These are phyloP conservation scores for Macrotyloma uniflorum DNA, from an alignment of 306 rosid genomes.

Conservation along the genomic window DNA sequence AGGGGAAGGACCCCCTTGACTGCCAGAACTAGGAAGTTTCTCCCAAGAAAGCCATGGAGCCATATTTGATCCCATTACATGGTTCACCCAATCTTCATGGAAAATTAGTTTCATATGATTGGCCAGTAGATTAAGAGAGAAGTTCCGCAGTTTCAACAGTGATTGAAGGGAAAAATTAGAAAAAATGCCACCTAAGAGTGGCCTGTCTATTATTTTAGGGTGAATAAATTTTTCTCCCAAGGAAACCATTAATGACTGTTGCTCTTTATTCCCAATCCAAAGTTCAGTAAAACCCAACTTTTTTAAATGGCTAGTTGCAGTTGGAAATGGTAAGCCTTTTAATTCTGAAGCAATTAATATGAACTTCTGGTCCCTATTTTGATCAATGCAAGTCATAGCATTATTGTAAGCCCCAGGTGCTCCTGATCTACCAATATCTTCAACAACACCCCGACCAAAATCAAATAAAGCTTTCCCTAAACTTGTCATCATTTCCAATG, in stretches of 20 bases:
- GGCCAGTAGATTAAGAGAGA: conserved; percentile 75
- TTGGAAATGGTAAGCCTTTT: conserved; percentile 91
- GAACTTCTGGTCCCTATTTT: conserved; percentile 53
- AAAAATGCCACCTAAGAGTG: conserved; percentile 66
- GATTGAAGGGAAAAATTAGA: conserved; percentile 56
- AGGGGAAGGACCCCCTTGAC: conserved; percentile 87
- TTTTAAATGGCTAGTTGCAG: conserved; percentile 68
- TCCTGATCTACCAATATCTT: conserved; percentile 87
- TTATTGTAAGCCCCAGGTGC: conserved; percentile 60
- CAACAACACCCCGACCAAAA: conserved; percentile 96
- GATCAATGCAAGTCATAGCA: conserved; percentile 48
- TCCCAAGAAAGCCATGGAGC: conserved; percentile 99
- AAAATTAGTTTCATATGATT: conserved; percentile 77
- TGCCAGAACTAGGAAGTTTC: conserved; percentile 61
- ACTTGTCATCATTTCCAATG: conserved; percentile 96
- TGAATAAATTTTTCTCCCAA: conserved; percentile 85
- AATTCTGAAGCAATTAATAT: conserved; percentile 72
- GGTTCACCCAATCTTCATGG: conserved; percentile 83
- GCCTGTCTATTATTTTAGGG: conserved; percentile 71
- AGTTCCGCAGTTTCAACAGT: conserved; percentile 68
- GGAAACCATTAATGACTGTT: conserved; percentile 77
- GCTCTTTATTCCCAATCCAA: conserved; percentile 89
- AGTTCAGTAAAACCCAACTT: conserved; percentile 81
- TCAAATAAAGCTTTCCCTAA: conserved; percentile 92
- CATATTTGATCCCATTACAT: conserved; percentile 79